phyloP scores from a whole-genome alignment of 2,329 filamentous ascomycete genomes.

The Xylaria sp. region DNA sequence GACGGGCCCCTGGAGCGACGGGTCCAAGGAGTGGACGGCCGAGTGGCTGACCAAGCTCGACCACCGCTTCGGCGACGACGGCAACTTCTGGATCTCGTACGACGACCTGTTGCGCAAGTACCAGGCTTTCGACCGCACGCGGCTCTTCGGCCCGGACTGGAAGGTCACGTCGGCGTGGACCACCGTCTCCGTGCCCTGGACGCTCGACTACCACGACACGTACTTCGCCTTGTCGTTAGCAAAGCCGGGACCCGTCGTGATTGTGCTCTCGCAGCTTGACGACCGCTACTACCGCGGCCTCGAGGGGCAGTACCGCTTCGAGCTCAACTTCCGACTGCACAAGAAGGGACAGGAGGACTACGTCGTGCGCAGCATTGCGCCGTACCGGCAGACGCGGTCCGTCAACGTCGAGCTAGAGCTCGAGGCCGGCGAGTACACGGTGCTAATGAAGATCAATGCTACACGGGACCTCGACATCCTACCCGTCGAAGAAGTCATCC shows the following conservation, averaged over 20 bases:
- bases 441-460: conserved; percentile 80
- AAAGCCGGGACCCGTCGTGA: conserved; percentile 61
- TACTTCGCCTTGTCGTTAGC: conserved; percentile 64
- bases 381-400: conserved; percentile 74
- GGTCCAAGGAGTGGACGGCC: conserved; percentile 85
- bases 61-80: conserved; percentile 82
- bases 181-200: conserved; percentile 66
- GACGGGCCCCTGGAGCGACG: conserved; percentile 84
- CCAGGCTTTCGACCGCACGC: conserved; percentile 67
- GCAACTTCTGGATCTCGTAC: conserved; percentile 71
- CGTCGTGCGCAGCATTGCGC: conserved; percentile 64
- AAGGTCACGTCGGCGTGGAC: conserved; percentile 61
- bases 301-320: conserved; percentile 66
- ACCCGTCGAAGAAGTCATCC: conserved; percentile 74
- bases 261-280: conserved; percentile 69
- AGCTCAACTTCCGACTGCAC: conserved; percentile 66
- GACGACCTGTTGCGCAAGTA: conserved; percentile 69
- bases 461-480: conserved; percentile 63
- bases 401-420: conserved; percentile 82
- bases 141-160: conserved; percentile 68
- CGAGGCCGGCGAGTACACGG: conserved; percentile 78
- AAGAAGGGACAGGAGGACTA: conserved; percentile 62
- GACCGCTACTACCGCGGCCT: conserved; percentile 68
- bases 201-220: conserved; percentile 64
- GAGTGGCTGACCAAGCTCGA: conserved; percentile 79